Base-by-base conservation (phyloP, 1,139 yeast genomes). In the Kurtzmaniella quercitrusa region DNA sequence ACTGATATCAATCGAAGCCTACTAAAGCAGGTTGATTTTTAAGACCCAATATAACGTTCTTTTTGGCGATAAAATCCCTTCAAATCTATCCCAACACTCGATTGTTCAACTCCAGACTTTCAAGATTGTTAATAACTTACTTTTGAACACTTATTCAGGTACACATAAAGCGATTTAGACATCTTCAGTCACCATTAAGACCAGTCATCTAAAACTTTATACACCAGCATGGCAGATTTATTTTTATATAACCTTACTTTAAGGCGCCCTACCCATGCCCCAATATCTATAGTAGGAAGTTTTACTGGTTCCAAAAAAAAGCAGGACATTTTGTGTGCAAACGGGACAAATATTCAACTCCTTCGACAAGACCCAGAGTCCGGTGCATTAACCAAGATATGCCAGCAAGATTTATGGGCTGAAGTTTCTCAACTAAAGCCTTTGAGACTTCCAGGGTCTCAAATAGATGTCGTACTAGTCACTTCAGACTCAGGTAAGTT, bases 401-500 rank as follows among this genome's bases (percentile, higher is more conserved):
- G 66, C 6, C 55, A 62, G 1, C 80, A 78, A 45, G 73, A 78
- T 34, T 54, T 78, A 1, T 84, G 85, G 63, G 84, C 86, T 1
- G 71, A 77, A 12, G 66, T 91, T 7, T 69, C 89, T 41, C 54
- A 68, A 11, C 63, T 88, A 16, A 72, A 66, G 2, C 65, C 73
- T 22, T 65, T 86, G 42, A 71, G 79, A 19, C 59, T 75, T 11
- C 68, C 78, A 0, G 88, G 84, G 0, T 60, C 78, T 1, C 57
- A 67, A 0, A 69, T 68, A 42, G 94, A 88, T 50, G 67, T 68
- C 33, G 51, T 91, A 20, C 76, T 84, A n/a, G 60, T 88, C 2
- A 77, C 94, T 0, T 80, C 95, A 0, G 98, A 91, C 56, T 78
- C 95, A 1, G 98, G 98, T 0, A 78, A 80, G 44, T 51, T 89